Evolutionary conservation across 1,284 basidiomycete genomes (phyloP), one percentile per base, ranked within the genome.

Genomic region (Hypsizygus ulmarius): DNA sequence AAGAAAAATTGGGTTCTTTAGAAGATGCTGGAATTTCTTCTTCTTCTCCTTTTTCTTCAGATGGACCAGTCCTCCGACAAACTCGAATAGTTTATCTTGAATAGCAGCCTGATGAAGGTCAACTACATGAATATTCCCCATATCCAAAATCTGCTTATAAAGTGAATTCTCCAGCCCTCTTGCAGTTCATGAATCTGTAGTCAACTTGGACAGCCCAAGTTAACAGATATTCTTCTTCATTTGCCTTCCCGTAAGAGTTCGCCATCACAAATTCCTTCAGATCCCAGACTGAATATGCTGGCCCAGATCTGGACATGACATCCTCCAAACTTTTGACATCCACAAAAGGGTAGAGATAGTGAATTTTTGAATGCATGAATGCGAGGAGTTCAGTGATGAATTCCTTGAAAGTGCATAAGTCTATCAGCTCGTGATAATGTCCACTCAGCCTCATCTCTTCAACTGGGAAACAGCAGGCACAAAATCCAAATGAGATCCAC

Each of bases 151-250:
- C 16, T 47, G 37, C 42, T 52, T 63, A 56, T 72, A 73, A 5
- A 67, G 37, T 2, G 58, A 56, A 25, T 59, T 63, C 47, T 51
- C 30, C 52, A 38, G 12, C 42, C 47, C 35, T 71, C 69, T 6
- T 35, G 50, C 70, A 71, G 45, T 71, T 70, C 6, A 57, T 51
- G 52, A 69, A 72, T 3, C 73, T 71, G 35, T 72, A 74, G 49
- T 73, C 69, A 7, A 55, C 57, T 1, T 5, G 1, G 3, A 68
- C 52, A 1, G 64, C 34, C 2, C 45, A 54, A 3, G n/a, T 14
- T 7, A 47, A 41, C 8, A 27, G 37, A 34, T 30, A 40, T 25
- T 30, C 37, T 5, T 43, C 14, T 2, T 53, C 58, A 1, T 51
- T 50, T 8, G 42, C 21, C 7, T 25, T 7, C 21, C 7, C 21